Evolutionary conservation across 208 protist genomes (phyloP), one percentile per base, ranked within the genome.

Genomic region (Trypanosoma melophagium): DNA sequence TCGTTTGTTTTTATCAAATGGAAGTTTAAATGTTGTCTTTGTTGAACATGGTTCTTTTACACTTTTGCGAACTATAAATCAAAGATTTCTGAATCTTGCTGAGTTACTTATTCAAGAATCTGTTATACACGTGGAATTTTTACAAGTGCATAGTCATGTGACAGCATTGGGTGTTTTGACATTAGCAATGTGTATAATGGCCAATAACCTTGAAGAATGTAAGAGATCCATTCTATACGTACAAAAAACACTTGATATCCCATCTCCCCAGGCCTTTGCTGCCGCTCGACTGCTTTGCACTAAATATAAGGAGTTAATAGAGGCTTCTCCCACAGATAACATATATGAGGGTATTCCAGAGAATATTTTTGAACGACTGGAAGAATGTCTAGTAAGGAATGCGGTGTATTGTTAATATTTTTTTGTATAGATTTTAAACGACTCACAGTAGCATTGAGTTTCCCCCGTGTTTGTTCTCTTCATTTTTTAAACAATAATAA

Each of bases 91-190:
- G 21, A 69, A 88, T 62, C 63, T 92, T 31, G 89, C 85, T 73
- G 83, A 94, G 55, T 58, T 84, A 45, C 82, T 94, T 22, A 85
- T 76, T 16, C 80, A 89, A 60, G 84, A 92, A 65, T 78, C 84
- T 19, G 83, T 92, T 5, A 83, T 73, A 0, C 83, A 94, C 60
- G 89, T 90, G 7, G 85, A 94, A 72, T 94, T 94, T 51, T 71
- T 94, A n/a, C 85, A 82, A 21, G 60, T 91, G 42, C 67, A 72
- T 44, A 82, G 77, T 71, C 77, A 87, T 64, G 82, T 91, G 5
- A 87, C 71, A 14, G 85, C 88, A 22, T 72, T 89, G 41, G 80
- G 83, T 31, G 77, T 92, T 25, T 50, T 90, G 22, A 79, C 67
- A 1, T 76, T 94, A 9, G 84, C 83, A 28, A 74, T 89, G 28